Percentiles rank a stretch among this genome's conserved stretches.
Conservation (phyloP, 352 stramenopile genomes). For the Phytopythium sindhum region DNA sequence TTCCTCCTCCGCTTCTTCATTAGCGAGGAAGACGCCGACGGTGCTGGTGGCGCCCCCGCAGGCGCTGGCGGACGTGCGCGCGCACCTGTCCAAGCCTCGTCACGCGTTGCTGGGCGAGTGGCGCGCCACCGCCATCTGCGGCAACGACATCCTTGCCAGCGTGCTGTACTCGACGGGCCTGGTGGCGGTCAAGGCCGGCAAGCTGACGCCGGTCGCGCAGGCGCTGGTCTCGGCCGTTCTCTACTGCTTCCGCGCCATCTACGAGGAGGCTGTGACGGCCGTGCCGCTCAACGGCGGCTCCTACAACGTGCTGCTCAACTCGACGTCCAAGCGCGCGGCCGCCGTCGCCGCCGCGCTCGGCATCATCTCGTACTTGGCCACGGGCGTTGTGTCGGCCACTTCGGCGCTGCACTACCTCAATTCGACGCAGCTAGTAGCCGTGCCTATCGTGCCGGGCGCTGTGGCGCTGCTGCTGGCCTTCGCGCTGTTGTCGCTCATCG, state of each 20-base stretch:
- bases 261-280: conserved; percentile 88
- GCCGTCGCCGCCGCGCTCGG: conserved; percentile 85
- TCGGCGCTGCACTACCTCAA: conserved; percentile 62
- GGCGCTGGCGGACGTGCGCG: conserved; percentile 20
- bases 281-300: conserved; percentile 90
- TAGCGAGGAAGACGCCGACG: conserved; percentile 21
- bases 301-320: conserved; percentile 92
- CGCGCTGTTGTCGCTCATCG: conserved; percentile 74
- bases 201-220: conserved; percentile 83
- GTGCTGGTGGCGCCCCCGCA: conserved; percentile 21
- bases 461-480: conserved; percentile 78
- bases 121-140: conserved; percentile 88
- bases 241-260: conserved; percentile 81
- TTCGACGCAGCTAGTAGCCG: conserved; percentile 32
- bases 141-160: conserved; percentile 91
- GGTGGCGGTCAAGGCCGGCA: conserved; percentile 68
- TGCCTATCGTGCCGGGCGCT: conserved; percentile 38
- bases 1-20: neutral
- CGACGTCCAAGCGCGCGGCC: conserved; percentile 87
- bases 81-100: conserved; percentile 7
- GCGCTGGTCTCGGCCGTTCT: conserved; percentile 71
- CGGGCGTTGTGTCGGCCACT: conserved; percentile 67
- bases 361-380: conserved; percentile 91
- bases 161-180: conserved; percentile 81
- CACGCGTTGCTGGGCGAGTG: conserved; percentile 70